Evolutionary conservation across 2,329 filamentous ascomycete genomes (phyloP), one percentile per base, ranked within the genome.

Genomic region (Fusarium sp.): DNA sequence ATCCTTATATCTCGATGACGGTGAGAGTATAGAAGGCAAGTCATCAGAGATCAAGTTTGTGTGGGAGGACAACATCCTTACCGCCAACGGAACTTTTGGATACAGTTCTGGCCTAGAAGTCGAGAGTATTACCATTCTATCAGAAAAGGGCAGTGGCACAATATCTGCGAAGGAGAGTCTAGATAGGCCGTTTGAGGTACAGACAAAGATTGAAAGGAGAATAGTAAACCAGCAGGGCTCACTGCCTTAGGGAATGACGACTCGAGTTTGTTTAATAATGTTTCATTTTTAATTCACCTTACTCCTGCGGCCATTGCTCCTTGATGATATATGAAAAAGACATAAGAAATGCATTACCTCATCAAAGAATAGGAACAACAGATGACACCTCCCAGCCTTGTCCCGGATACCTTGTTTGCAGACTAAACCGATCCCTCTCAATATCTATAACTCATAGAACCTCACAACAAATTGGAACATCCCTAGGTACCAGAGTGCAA

Each of bases 1-100:
- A 0, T 85, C 87, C 61, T 84, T 97, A 66, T 97, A 95, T 80
- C 83, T 97, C 6, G 94, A 97, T 75, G 94, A 97, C 70, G 94
- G 94, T 10, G 90, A 91, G 68, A 63, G 60, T 4, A 14, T 63
- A 9, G 43, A 63, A 14, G 60, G 60, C 16, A 35, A 63, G 16
- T 54, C 34, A 6, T 63, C 60, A n/a, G 60, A 63, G 8, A 63
- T 63, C 20, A 37, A 20, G 20, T 63, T 63, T 13, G 9, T 34
- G 14, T 63, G 43, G 60, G 20, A 32, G 3, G n/a, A 34, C 7
- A 39, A 37, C 45, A 11, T 23, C 6, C 23, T 63, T 11, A 20
- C 30, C 18, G 43, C 20, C 10, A 35, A 50, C 11, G 60, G 60
- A 2, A 54, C n/a, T 0, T 63, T 63, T 23, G 60, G 43, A 11